Percentiles rank a stretch among this genome's conserved stretches.
These are phyloP conservation scores for Arabidopsis lyrata DNA, from an alignment of 441 rosid species.

Conservation along the genomic window DNA sequence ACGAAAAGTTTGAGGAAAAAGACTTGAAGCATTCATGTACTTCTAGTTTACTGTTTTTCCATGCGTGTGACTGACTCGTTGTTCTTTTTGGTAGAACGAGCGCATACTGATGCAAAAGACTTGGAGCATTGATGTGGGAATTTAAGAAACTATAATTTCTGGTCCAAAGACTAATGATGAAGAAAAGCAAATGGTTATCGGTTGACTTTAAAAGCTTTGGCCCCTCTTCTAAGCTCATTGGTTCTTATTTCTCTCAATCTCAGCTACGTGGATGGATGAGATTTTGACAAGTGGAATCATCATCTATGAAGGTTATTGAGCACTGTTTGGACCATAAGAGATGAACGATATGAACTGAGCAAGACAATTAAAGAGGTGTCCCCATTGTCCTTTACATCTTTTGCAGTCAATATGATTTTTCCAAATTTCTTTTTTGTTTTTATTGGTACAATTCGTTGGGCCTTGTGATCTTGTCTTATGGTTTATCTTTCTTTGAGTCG, in stretches of 20 bases:
- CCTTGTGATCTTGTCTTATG: slow-evolving; percentile 40
- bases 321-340: slow-evolving; percentile 39
- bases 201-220: slow-evolving; percentile 35
- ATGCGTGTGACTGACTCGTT: slow-evolving; percentile 27
- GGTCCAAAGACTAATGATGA: slow-evolving; percentile 31
- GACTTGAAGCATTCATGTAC: slow-evolving; percentile 26
- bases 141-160: slow-evolving; percentile 26
- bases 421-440: background rate
- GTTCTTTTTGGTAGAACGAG: slow-evolving; percentile 17
- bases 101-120: slow-evolving; percentile 13
- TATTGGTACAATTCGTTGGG: slow-evolving; percentile 30
- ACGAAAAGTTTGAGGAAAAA: background rate
- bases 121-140: slow-evolving; percentile 31
- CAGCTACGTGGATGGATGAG: slow-evolving; percentile 32
- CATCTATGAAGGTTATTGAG: slow-evolving; percentile 18
- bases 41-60: slow-evolving; percentile 16
- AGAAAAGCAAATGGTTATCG: slow-evolving; percentile 30
- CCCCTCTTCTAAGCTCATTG: slow-evolving; percentile 38
- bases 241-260: slow-evolving; percentile 6
- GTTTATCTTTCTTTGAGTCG: slow-evolving; percentile 39
- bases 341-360: slow-evolving; percentile 29
- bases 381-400: slow-evolving; percentile 46
- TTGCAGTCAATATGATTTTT: slow-evolving; percentile 33
- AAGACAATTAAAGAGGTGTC: slow-evolving; percentile 41
- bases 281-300: slow-evolving; percentile 37